These are phyloP conservation scores for Acanthochlamys bracteata DNA, from an alignment of 106 monocot genomes.

Conservation along the genomic window DNA sequence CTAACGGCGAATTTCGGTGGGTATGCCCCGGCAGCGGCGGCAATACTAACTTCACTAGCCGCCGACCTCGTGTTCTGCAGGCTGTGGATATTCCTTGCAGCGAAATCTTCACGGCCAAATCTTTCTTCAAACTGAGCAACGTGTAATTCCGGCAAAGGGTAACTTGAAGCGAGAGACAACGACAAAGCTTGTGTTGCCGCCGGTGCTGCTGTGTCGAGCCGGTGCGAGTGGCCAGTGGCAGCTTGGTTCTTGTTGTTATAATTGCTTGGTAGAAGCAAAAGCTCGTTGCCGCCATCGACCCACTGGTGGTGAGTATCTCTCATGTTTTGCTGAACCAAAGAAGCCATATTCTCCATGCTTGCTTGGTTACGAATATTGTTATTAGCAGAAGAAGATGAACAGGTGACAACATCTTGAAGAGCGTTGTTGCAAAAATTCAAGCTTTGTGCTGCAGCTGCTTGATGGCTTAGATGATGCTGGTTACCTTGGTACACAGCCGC, in stretches of 20 bases:
- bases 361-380: neutral
- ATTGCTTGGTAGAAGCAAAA: conserved; percentile 20
- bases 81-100: neutral
- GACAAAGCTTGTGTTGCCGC: conserved; percentile 18
- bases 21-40: neutral
- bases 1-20: neutral
- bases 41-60: neutral
- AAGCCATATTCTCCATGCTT: conserved; percentile 2
- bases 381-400: neutral
- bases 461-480: neutral
- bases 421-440: neutral
- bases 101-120: conserved; percentile 1
- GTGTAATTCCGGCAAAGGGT: conserved; percentile 9
- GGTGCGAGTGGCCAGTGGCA: neutral
- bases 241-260: neutral
- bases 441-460: no score
- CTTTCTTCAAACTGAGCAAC: conserved; percentile 1
- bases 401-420: conserved; percentile 12
- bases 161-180: conserved; percentile 33
- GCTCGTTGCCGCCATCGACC: conserved; percentile 14
- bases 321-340: neutral
- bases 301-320: neutral
- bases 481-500: neutral
- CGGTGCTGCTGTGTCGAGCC: neutral
- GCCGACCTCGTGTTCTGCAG: neutral